Base-by-base conservation (phyloP, 2,329 filamentous ascomycete genomes). In the Fusarium abutilonis region DNA sequence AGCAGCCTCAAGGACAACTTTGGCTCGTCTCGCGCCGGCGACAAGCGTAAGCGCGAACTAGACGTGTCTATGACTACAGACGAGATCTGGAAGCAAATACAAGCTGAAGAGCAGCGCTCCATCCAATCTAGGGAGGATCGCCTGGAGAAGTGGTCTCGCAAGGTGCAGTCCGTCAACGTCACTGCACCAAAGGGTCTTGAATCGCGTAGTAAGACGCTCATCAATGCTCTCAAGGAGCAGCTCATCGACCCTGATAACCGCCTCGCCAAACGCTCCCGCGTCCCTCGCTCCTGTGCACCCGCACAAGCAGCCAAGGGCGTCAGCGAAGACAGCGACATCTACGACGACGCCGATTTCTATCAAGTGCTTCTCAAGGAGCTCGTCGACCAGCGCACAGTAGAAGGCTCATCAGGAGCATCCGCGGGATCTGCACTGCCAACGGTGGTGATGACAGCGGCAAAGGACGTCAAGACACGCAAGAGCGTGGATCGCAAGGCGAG, bases 301-400 rank as follows among this genome's bases (percentile, higher is more conserved):
- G 77, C 86, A 0, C 91, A 94, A 68, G 83, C 83, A 1, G 82
- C 82, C 28, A 78, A 78, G 63, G 84, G 85, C 71, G 71, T 87
- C 21, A 76, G 78, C 9, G 83, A 89, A 66, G 87, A 88, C 70
- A 74, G 76, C 1, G 77, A 81, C 17, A 87, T 97, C 67, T 99
- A 95, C 79, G 94, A 98, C 73, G 95, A 99, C 70, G 92, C 91
- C 10, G 89, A 96, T 73, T 97, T 98, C 76, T 99, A 99, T 78
- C 92, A 96, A 74, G 80, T 95, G 13, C 84, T 99, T 3, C 86
- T 99, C 26, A 96, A 97, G 74, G 92, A 97, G 72, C 87, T 99
- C 2, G 90, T 99, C 9, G 92, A 97, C 73, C 92, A 96, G 74
- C 89, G 94, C 57, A 90, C 90, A 68, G 83, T 87, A 1, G 90